A percentile compares a stretch with the other conserved stretches of the same genome.
These are phyloP conservation scores for Hygrocybe coccinea DNA, from an alignment of 768 basidiomycete genomes.

Conservation along the genomic window DNA sequence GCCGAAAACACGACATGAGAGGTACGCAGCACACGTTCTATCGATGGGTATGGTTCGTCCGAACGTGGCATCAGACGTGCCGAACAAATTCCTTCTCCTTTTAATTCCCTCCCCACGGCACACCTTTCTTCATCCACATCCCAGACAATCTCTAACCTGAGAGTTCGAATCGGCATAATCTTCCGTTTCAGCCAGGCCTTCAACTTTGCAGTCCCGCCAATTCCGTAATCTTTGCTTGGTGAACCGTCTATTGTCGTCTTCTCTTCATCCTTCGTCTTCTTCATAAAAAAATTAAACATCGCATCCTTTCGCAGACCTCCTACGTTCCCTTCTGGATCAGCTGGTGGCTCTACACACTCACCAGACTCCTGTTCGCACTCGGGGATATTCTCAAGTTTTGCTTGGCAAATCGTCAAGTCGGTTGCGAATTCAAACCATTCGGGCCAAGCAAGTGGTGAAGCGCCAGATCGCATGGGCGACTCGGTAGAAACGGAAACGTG, in stretches of 20 bases:
- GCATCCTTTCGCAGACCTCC: constrained; percentile 27
- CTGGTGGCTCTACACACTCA: constrained; percentile 7
- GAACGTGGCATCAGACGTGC: neutral
- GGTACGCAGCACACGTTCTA: constrained; percentile 39
- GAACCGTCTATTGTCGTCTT: constrained; percentile 5
- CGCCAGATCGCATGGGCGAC: constrained; percentile 14
- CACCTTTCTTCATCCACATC: constrained; percentile 35
- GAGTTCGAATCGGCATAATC: constrained; percentile 37
- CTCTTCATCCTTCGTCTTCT: constrained; percentile 37
- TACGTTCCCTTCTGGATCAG: constrained; percentile 13
- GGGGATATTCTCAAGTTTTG: constrained; percentile 15
- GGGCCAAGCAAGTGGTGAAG: constrained; percentile 27
- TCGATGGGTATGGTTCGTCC: constrained; percentile 7
- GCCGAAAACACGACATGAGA: constrained; percentile 48
- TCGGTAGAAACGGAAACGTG: constrained; percentile 21
- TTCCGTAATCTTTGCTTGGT: constrained; percentile 13
- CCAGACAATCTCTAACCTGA: constrained; percentile 35
- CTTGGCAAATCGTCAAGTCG: constrained; percentile 33
- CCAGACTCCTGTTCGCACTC: constrained; percentile 14
- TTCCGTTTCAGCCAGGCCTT: constrained; percentile 65
- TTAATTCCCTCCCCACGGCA: constrained; percentile 38
- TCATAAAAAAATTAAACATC: constrained; percentile 40
- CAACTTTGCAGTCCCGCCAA: constrained; percentile 43
- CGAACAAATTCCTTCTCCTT: constrained; percentile 18
- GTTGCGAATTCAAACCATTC: constrained; percentile 38